These are phyloP conservation scores for Carex arenaria DNA, from an alignment of 202 grass and related monocot genomes.

Conservation along the genomic window DNA sequence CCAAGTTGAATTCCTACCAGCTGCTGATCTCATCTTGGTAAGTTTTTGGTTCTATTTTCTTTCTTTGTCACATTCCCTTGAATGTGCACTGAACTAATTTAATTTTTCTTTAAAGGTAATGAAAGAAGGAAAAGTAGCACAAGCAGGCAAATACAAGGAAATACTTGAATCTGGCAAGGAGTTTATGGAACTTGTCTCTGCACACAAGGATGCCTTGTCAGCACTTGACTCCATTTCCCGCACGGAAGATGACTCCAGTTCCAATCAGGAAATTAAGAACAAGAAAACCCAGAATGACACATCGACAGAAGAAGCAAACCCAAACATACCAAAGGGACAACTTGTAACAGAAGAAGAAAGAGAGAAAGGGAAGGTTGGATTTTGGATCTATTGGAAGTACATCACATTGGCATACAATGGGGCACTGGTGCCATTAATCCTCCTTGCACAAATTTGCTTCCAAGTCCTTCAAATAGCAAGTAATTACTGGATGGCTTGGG, in stretches of 20 bases:
- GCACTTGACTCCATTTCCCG: constrained; percentile 36
- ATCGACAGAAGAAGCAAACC: constrained; percentile 24
- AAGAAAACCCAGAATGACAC: constrained; percentile 34
- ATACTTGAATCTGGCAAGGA: constrained; percentile 68
- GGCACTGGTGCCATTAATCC: constrained; percentile 57
- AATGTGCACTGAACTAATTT: neutral
- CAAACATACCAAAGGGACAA: constrained; percentile 45
- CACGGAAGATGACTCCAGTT: neutral
- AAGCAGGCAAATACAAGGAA: constrained; percentile 70
- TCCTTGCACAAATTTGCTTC: constrained; percentile 72
- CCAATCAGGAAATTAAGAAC: constrained; percentile 26
- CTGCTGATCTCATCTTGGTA: constrained; percentile 72
- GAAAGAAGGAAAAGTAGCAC: constrained; percentile 74
- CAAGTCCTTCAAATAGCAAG: constrained; percentile 79
- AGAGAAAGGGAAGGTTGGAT: constrained; percentile 79
- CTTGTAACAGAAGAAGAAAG: constrained; percentile 90
- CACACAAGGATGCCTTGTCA: constrained; percentile 70
- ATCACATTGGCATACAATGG: constrained; percentile 69
- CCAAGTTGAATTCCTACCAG: constrained; percentile 65
- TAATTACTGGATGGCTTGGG: constrained; percentile 97
- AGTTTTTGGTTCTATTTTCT: constrained; percentile 26
- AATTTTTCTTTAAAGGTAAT: constrained; percentile 39
- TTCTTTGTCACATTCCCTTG: neutral
- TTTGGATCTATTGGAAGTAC: constrained; percentile 85
- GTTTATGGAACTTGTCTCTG: constrained; percentile 75